Evolutionary conservation across 805 yeast species (phyloP).

Genomic region (Wickerhamiella siamensis): DNA sequence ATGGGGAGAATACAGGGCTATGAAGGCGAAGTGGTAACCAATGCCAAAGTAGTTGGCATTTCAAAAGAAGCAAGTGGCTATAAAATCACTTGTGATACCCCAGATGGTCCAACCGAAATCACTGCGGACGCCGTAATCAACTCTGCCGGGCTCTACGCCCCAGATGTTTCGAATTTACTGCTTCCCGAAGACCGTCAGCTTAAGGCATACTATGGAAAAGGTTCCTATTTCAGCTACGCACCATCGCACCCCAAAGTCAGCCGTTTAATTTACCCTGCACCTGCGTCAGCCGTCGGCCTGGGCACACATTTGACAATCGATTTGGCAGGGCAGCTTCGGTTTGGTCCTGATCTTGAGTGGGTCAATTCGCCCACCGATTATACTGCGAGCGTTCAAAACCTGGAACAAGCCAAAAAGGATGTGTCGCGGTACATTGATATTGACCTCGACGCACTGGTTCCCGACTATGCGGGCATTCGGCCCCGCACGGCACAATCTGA

Average conservation of each 20-base stretch:
- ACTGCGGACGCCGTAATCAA: conserved; percentile 50
- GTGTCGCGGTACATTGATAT: conserved; percentile 50
- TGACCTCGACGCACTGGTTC: conserved; percentile 35
- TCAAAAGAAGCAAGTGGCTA: conserved; percentile 14
- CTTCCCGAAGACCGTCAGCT: conserved; percentile 48
- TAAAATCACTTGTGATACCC: conserved; percentile 12
- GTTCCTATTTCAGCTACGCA: conserved; percentile 57
- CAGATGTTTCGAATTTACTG: conserved; percentile 51
- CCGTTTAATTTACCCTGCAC: conserved; percentile 64
- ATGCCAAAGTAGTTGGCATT: conserved; percentile 40
- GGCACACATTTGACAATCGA: conserved; percentile 84
- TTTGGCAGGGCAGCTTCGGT: conserved; percentile 60
- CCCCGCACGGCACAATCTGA: conserved; percentile 46
- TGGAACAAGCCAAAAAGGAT: conserved; percentile 42
- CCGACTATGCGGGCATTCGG: conserved; percentile 69
- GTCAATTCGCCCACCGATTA: conserved; percentile 29
- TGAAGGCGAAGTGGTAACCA: conserved; percentile 51
- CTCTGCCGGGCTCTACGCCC: conserved; percentile 70
- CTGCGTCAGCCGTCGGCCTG: conserved; percentile 55
- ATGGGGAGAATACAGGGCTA: conserved; percentile 39
- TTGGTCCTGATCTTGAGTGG: conserved; percentile 89
- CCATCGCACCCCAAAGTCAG: conserved; percentile 35
- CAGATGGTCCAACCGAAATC: conserved; percentile 15
- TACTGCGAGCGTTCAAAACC: conserved; percentile 26
- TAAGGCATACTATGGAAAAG: conserved; percentile 61